These are phyloP conservation scores for Wallacemonas sp. DNA, from an alignment of 208 protist species.

Conservation along the genomic window DNA sequence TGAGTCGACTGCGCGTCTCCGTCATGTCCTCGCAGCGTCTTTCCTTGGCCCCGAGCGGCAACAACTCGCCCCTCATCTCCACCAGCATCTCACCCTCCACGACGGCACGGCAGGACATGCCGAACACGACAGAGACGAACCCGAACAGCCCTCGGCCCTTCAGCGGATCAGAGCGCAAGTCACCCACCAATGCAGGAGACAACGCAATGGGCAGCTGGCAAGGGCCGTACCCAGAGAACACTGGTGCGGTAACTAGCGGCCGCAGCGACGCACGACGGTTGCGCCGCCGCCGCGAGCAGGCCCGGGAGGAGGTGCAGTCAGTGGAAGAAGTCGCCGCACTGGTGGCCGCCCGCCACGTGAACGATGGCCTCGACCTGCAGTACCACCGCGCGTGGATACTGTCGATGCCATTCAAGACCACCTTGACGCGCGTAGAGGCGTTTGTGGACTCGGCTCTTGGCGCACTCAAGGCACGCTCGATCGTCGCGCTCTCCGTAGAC, in stretches of 20 bases:
- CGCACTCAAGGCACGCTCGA: background rate
- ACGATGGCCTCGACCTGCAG: background rate
- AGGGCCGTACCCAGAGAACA: background rate
- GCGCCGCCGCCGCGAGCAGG: slow-evolving; percentile 9
- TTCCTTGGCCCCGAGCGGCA: background rate
- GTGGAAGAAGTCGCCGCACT: background rate
- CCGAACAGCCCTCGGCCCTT: background rate
- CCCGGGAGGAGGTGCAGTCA: slow-evolving; percentile 5
- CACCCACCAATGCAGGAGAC: background rate
- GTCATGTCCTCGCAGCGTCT: slow-evolving; percentile 5
- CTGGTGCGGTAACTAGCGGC: background rate
- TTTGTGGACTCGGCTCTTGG: slow-evolving; percentile 4
- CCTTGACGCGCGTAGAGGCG: background rate
- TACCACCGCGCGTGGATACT: slow-evolving; percentile 15
- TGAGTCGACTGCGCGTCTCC: slow-evolving; percentile 10
- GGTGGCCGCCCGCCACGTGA: background rate
- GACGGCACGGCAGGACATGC: background rate
- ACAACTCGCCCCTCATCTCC: slow-evolving; percentile 15
- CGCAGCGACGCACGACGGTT: background rate
- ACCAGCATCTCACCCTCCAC: slow-evolving; percentile 8
- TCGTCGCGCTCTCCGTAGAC: background rate
- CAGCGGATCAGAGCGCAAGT: background rate
- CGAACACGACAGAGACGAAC: background rate
- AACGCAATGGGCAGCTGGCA: background rate
- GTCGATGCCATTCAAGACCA: slow-evolving; percentile 11